Percentiles rank a stretch among this genome's conserved stretches.
Conservation (phyloP, 2,329 filamentous ascomycete species). For the Pestalotiopsis sp. region DNA sequence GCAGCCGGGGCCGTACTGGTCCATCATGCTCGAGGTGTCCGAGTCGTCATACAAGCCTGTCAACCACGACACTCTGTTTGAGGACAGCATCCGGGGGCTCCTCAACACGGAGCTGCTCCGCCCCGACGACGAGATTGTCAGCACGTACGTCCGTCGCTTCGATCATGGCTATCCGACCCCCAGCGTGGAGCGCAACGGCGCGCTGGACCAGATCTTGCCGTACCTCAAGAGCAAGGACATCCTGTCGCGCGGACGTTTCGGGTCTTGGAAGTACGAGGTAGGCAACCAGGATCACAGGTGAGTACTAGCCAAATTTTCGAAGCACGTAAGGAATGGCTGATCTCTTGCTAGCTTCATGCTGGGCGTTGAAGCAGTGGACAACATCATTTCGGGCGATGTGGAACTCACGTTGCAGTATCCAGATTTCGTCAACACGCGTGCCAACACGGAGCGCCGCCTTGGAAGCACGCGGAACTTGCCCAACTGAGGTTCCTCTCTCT, state of each 20-base stretch:
- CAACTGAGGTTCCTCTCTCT: background rate
- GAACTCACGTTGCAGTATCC: slow-evolving; percentile 96
- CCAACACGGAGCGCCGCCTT: slow-evolving; percentile 68
- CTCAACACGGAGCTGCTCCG: slow-evolving; percentile 97
- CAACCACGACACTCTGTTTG: slow-evolving; percentile 79
- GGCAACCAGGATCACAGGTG: slow-evolving; percentile 92
- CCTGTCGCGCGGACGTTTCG: slow-evolving; percentile 93
- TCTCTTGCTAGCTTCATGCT: slow-evolving; percentile 70
- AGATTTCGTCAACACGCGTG: slow-evolving; percentile 85
- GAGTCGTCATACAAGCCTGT: slow-evolving; percentile 96
- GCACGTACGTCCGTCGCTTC: slow-evolving; percentile 96
- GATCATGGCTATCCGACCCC: slow-evolving; percentile 98
- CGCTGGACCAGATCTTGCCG: slow-evolving; percentile 87
- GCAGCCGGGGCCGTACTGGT: slow-evolving; percentile 96
- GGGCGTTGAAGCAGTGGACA: slow-evolving; percentile 89
- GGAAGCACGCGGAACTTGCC: background rate
- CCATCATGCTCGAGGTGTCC: slow-evolving; percentile 98
- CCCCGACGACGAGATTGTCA: slow-evolving; percentile 90
- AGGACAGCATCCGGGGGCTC: slow-evolving; percentile 91
- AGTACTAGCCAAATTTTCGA: background rate
- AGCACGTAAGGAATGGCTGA: background rate
- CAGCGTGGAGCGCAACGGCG: slow-evolving; percentile 90
- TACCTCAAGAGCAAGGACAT: slow-evolving; percentile 90
- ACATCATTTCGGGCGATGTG: slow-evolving; percentile 83
- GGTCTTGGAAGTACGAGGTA: slow-evolving; percentile 94